Conservation (phyloP, 257 asterid species). For the Przewalskia tangutica region DNA sequence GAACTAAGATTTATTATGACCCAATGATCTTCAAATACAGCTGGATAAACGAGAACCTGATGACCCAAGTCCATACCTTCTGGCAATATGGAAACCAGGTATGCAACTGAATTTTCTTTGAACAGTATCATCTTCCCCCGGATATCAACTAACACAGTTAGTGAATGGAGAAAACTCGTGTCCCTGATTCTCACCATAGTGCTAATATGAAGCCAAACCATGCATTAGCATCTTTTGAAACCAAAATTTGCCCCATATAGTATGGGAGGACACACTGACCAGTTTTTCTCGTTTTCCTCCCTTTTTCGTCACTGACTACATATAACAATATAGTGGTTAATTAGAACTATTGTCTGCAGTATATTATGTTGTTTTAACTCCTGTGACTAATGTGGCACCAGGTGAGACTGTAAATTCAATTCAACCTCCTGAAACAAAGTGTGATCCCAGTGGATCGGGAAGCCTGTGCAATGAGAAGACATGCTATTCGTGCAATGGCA, state of each 20-base stretch:
- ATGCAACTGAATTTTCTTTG: constrained; percentile 6
- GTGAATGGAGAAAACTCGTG: background rate
- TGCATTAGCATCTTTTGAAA: background rate
- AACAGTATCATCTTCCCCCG: background rate
- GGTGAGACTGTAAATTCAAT: constrained; percentile 78
- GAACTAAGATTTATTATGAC: constrained; percentile 19
- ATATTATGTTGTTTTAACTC: constrained; percentile 4
- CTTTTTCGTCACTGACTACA: background rate
- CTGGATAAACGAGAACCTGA: constrained; percentile 86
- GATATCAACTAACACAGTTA: background rate
- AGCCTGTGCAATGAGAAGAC: constrained; percentile 45
- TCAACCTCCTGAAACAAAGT: constrained; percentile 59
- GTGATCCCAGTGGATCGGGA: constrained; percentile 36
- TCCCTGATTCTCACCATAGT: background rate
- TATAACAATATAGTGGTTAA: background rate
- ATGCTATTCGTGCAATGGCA: constrained; percentile 57
- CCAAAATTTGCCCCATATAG: background rate
- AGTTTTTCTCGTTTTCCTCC: background rate
- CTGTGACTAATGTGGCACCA: constrained; percentile 16
- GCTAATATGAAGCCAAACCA: background rate
- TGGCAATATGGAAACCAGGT: constrained; percentile 99
- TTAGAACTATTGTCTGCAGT: background rate
- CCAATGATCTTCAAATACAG: constrained; percentile 24
- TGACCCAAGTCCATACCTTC: constrained; percentile 95
- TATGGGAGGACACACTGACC: background rate